Conservation (phyloP, 441 rosid genomes). For the Macaranga tanarius region DNA sequence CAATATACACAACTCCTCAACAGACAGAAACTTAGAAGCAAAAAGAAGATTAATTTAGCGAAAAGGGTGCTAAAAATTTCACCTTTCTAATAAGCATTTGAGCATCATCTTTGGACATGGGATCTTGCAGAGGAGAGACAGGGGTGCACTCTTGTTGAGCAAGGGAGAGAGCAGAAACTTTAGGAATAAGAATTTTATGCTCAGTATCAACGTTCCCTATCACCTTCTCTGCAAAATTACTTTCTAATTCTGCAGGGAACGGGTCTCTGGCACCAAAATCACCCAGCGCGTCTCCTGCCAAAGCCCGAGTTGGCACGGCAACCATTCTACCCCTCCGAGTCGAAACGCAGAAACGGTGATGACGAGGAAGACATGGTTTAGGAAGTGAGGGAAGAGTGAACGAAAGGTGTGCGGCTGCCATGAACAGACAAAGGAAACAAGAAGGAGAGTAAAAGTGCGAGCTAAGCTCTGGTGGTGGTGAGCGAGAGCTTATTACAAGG, state of each 20-base stretch:
- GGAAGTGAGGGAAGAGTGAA: conserved; percentile 26
- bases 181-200: conserved; percentile 81
- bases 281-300: conserved; percentile 53
- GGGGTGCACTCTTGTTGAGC: conserved; percentile 58
- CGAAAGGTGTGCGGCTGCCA: conserved; percentile 35
- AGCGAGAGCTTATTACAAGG: conserved; percentile 8
- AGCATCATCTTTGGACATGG: conserved; percentile 63
- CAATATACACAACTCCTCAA: background rate
- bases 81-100: conserved; percentile 68
- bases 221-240: conserved; percentile 79
- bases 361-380: conserved; percentile 19
- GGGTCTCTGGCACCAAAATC: conserved; percentile 94
- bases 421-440: background rate
- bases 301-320: conserved; percentile 30
- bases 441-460: background rate
- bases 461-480: background rate
- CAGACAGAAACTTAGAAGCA: background rate
- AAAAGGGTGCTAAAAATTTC: conserved; percentile 7
- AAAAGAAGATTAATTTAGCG: background rate
- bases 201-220: conserved; percentile 62
- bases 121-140: conserved; percentile 60
- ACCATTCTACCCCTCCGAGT: conserved; percentile 19
- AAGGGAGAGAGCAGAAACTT: conserved; percentile 70
- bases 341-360: conserved; percentile 14
- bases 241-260: conserved; percentile 77